phyloP scores from a whole-genome alignment of 108 stramenopile species.

The Nitzschia putrida region DNA sequence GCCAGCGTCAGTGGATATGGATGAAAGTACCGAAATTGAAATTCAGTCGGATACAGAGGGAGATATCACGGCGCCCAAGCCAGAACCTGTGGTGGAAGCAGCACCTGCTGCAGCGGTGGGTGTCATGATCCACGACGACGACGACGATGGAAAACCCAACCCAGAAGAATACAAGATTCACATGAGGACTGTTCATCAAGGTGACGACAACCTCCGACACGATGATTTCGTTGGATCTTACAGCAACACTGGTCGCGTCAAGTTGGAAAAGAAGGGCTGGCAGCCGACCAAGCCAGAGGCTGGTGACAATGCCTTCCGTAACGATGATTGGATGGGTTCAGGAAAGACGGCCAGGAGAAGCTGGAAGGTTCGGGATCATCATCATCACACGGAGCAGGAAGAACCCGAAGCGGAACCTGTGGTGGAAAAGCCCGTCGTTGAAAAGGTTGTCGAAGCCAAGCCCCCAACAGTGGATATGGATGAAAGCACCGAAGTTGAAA shows the following conservation, averaged over 20 bases:
- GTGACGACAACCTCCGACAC: neutral
- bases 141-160: slow-evolving; percentile 5
- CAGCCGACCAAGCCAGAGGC: neutral
- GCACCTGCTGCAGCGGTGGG: neutral
- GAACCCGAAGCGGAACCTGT: no score
- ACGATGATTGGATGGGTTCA: slow-evolving; percentile 21
- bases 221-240: slow-evolving; percentile 12
- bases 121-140: neutral
- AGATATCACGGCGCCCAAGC: no score
- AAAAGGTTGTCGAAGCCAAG: no score
- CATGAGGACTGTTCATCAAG: neutral
- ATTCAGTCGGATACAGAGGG: no score
- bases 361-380: neutral
- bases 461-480: no score
- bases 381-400: no score
- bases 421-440: no score
- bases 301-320: slow-evolving; percentile 11
- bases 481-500: no score
- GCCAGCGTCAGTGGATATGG: no score
- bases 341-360: slow-evolving; percentile 5
- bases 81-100: neutral
- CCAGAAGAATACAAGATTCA: slow-evolving; percentile 14
- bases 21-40: no score
- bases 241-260: slow-evolving; percentile 11
- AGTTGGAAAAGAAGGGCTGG: slow-evolving; percentile 4